Base-by-base conservation (phyloP, 2,329 filamentous ascomycete species). In the Lachnellula cervina region DNA sequence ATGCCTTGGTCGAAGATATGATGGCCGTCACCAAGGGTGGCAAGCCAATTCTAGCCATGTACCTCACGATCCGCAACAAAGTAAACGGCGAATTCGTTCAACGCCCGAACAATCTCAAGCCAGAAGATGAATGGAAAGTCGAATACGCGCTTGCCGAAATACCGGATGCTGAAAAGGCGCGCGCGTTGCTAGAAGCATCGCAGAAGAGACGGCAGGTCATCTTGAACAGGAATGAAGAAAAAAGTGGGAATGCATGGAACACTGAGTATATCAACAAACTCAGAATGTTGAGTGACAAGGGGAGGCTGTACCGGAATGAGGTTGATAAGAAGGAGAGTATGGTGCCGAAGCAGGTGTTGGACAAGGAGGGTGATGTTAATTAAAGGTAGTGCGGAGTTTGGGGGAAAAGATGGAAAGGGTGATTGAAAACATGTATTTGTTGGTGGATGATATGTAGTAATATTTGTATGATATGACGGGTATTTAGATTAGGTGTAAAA, bases 101-200 rank as follows among this genome's bases (percentile, higher is more conserved):
- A 0, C 84, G 90, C 3, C 88, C 90, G 0, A 61, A 72, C 1
- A 63, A 76, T 0, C 68, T 86, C 46, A 70, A 51, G 0, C 34
- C 64, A 14, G 19, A 64, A 0, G 78, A 83, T 61, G 66, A 74
- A 7, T 97, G 92, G 92, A 70, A 74, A 0, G 75, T 97, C n/a
- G 83, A 94, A 64, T 97, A 96, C 71, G 79, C 84, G 37, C 73
- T 97, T 48, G 78, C 80, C 46, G 87, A 92, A 61, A 74, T 91
- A 2, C 51, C 71, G 0, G 60, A 70, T 2, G 59, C 69, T 0
- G 73, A 56, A 21, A 52, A 56, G 21, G 81, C 80, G 1, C 71
- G 70, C 57, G 70, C 54, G 0, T 69, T 88, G 23, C 90, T 90
- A 68, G 43, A 66, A 1, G 73, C 77, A 14, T 50, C 75, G 83